These are phyloP conservation scores for Zarea fungicola DNA, from an alignment of 2,329 filamentous ascomycete genomes.

Conservation along the genomic window DNA sequence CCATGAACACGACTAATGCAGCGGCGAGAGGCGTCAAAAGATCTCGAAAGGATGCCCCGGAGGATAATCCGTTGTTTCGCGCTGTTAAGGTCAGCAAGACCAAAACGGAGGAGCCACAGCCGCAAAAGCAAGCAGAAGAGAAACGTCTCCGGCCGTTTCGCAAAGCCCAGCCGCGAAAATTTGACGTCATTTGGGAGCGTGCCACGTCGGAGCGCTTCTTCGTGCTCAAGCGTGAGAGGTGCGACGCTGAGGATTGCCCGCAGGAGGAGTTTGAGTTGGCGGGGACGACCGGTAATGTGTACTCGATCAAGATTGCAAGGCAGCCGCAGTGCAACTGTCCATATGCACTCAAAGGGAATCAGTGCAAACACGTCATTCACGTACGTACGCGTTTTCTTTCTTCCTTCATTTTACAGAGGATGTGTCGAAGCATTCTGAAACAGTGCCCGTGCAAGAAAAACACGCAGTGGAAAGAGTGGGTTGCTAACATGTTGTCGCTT, in stretches of 20 bases:
- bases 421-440: not conserved
- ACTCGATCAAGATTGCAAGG: constrained; percentile 50
- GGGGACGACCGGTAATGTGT: constrained; percentile 62
- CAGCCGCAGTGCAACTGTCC: constrained; percentile 52
- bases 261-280: constrained; percentile 52
- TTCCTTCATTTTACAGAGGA: not conserved
- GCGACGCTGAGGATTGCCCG: constrained; percentile 32
- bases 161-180: constrained; percentile 28
- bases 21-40: too few relatives aligned
- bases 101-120: not conserved
- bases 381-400: constrained; percentile 26
- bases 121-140: constrained; percentile 20
- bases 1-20: too few relatives aligned
- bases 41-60: too few relatives aligned
- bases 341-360: constrained; percentile 45
- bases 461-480: too few relatives aligned
- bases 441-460: not conserved
- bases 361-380: constrained; percentile 63
- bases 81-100: not conserved
- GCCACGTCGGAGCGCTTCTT: constrained; percentile 42
- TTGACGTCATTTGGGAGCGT: constrained; percentile 32
- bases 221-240: constrained; percentile 36
- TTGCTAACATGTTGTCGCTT: too few relatives aligned
- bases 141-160: constrained; percentile 33
- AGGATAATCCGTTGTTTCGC: too few relatives aligned